phyloP scores from a whole-genome alignment of 169 alveolate genomes.

The Amoebophrya sp. region DNA sequence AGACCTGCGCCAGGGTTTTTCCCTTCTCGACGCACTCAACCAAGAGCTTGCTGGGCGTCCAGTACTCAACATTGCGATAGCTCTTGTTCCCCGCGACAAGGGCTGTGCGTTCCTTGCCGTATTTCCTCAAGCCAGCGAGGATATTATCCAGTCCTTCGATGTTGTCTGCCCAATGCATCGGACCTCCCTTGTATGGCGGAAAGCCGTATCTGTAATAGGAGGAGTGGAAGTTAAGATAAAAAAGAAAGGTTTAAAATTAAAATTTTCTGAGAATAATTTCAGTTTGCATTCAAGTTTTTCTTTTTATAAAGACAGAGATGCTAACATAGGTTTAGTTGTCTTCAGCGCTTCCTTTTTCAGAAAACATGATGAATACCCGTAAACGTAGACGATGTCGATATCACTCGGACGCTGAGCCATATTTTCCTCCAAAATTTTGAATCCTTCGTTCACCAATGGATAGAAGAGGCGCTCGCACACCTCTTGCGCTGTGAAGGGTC shows the following conservation, averaged over 20 bases:
- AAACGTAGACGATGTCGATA: constrained; percentile 40
- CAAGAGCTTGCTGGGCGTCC: constrained; percentile 17
- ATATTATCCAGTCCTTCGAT: constrained; percentile 41
- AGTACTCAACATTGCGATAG: constrained; percentile 27
- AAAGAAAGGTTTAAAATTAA: not conserved
- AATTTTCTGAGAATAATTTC: no score
- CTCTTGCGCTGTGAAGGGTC: constrained; percentile 42
- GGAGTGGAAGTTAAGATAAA: not conserved
- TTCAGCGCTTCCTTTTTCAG: no score
- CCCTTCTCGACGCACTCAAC: constrained; percentile 24
- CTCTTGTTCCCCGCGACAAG: constrained; percentile 16
- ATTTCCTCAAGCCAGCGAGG: not conserved
- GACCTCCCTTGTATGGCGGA: constrained; percentile 51
- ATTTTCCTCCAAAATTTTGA: constrained; percentile 51
- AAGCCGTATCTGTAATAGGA: constrained; percentile 44
- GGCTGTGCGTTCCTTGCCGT: constrained; percentile 32
- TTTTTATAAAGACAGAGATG: no score
- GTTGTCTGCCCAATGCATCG: constrained; percentile 53
- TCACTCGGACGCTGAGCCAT: constrained; percentile 42
- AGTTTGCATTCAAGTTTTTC: no score
- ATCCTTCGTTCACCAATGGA: constrained; percentile 51
- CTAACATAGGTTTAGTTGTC: no score
- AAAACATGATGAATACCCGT: not conserved
- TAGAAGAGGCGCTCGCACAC: constrained; percentile 47
- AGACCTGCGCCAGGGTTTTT: not conserved